Percentiles rank a stretch among this genome's conserved stretches.
Evolutionary conservation across 352 stramenopile genomes (phyloP).

Genomic region (Pythium brassicae): DNA sequence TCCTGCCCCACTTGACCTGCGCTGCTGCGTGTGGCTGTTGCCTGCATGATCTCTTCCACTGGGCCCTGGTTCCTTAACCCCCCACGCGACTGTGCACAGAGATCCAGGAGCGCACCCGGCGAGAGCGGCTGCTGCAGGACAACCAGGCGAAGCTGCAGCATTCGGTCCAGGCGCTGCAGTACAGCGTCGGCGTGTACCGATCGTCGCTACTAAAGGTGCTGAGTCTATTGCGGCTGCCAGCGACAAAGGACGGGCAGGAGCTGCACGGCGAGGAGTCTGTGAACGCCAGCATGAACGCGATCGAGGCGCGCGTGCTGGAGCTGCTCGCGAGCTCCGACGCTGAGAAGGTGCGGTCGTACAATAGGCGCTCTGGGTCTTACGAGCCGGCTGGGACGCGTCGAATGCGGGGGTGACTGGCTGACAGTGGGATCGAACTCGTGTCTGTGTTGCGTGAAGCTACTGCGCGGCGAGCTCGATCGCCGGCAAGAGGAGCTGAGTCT

Average conservation of each 20-base stretch:
- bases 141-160: slow-evolving; percentile 64
- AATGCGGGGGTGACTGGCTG: not conserved
- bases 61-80: slow-evolving; percentile 41
- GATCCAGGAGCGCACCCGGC: slow-evolving; percentile 72
- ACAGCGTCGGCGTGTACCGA: slow-evolving; percentile 46
- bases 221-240: slow-evolving; percentile 42
- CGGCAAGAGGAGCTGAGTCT: slow-evolving; percentile 58
- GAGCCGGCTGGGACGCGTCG: no score
- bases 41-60: no score
- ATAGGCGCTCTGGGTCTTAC: no score
- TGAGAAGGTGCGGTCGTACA: slow-evolving; percentile 36
- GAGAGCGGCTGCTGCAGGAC: slow-evolving; percentile 58
- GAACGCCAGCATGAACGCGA: slow-evolving; percentile 33
- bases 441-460: slow-evolving; percentile 19
- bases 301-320: slow-evolving; percentile 56
- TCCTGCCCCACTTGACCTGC: slow-evolving; percentile 35
- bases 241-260: slow-evolving; percentile 20
- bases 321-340: slow-evolving; percentile 51
- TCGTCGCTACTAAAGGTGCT: slow-evolving; percentile 52
- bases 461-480: slow-evolving; percentile 52
- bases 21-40: not conserved
- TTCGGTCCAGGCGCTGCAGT: slow-evolving; percentile 51
- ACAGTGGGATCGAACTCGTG: not conserved
- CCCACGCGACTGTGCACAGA: slow-evolving; percentile 46
- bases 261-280: slow-evolving; percentile 40